A percentile compares a stretch with the other conserved stretches of the same genome.
Evolutionary conservation across 2,329 filamentous ascomycete species (phyloP).

Genomic region (Aspergillus spinulosporus): DNA sequence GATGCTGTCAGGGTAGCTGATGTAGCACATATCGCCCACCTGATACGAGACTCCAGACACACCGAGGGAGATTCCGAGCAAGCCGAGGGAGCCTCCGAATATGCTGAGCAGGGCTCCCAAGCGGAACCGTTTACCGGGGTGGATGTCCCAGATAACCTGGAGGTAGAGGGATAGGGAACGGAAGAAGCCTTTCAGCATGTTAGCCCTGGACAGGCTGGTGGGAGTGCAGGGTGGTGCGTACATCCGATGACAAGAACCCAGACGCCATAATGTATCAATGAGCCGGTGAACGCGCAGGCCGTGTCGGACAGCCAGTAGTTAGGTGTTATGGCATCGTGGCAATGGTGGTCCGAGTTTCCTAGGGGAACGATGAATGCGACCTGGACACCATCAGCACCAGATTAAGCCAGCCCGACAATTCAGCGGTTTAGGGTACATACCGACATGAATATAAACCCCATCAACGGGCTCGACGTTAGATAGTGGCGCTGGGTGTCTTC

Average conservation of each 20-base stretch:
- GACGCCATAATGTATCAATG: constrained; percentile 7
- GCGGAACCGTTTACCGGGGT: constrained; percentile 4
- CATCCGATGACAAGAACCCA: constrained; percentile 14
- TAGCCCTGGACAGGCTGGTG: no score
- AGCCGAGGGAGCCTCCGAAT: constrained; percentile 10
- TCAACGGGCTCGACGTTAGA: constrained; percentile 5
- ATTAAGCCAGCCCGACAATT: no score
- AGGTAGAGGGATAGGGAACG: constrained; percentile 12
- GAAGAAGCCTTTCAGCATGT: constrained; percentile 6
- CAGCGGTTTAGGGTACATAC: not conserved
- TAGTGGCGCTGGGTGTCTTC: constrained; percentile 12
- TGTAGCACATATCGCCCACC: constrained; percentile 11
- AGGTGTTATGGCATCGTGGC: constrained; percentile 10
- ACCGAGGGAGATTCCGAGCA: constrained; percentile 6
- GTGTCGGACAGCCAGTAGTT: constrained; percentile 15
- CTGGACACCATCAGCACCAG: not conserved
- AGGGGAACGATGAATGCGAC: constrained; percentile 13
- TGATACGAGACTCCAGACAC: constrained; percentile 15
- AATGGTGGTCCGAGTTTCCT: not conserved
- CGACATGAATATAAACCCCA: constrained; percentile 15
- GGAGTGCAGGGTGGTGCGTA: not conserved
- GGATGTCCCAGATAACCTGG: constrained; percentile 13
- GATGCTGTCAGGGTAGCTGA: constrained; percentile 5
- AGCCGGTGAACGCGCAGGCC: constrained; percentile 8
- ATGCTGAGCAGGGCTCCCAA: not conserved